phyloP scores from a whole-genome alignment of 2,329 filamentous ascomycete species.

The Alternaria triticina region DNA sequence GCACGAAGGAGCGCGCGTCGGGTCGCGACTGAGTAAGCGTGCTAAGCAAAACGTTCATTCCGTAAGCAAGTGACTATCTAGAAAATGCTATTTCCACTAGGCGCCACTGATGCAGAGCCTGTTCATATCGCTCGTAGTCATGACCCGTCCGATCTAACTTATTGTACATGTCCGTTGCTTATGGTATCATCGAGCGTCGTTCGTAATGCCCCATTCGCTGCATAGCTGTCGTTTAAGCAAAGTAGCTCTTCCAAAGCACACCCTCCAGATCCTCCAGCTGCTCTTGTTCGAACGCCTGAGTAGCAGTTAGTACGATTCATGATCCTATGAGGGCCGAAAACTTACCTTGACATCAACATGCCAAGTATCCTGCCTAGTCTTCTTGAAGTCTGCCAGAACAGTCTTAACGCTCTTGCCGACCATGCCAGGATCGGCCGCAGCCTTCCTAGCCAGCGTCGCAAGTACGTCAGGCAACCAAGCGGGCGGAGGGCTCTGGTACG shows the following conservation, averaged over 20 bases:
- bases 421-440: constrained; percentile 86
- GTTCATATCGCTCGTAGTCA: constrained; percentile 2
- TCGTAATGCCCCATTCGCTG: not conserved
- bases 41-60: not conserved
- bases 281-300: constrained; percentile 80
- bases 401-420: constrained; percentile 96
- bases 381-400: constrained; percentile 97
- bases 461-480: constrained; percentile 93
- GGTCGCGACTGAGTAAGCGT: constrained; percentile 16
- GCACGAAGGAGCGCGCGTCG: not conserved
- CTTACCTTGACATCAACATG: constrained; percentile 94
- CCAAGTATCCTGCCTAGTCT: constrained; percentile 99
- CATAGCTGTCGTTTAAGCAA: constrained; percentile 66
- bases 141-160: not conserved
- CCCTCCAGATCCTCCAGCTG: constrained; percentile 95
- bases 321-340: not conserved
- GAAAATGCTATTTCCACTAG: constrained; percentile 1
- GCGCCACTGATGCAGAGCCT: constrained; percentile 7
- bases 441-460: constrained; percentile 81
- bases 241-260: constrained; percentile 99
- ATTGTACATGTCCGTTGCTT: constrained; percentile 11
- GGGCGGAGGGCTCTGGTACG: constrained; percentile 91
- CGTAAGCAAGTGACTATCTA: constrained; percentile 8
- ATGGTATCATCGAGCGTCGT: not conserved
- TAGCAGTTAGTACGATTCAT: not conserved